Evolutionary conservation across 768 basidiomycete genomes (phyloP).

Genomic region (Rhizopogon vinicolor): DNA sequence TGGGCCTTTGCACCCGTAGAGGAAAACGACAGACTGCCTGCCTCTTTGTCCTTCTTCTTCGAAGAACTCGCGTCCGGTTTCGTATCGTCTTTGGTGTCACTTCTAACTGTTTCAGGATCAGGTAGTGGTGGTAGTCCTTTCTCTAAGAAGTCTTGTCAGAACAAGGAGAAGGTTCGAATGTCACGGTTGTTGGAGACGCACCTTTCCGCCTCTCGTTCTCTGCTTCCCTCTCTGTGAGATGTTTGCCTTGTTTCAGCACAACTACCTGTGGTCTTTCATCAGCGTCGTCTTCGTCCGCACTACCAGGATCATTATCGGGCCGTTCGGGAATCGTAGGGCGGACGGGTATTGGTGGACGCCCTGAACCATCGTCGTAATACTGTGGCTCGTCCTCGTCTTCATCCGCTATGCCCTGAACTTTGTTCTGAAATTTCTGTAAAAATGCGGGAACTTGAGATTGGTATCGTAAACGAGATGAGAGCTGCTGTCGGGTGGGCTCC

Average conservation of each 20-base stretch:
- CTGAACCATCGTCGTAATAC: constrained; percentile 63
- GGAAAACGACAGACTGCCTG: constrained; percentile 34
- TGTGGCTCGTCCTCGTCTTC: constrained; percentile 47
- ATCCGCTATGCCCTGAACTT: constrained; percentile 47
- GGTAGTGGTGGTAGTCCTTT: constrained; percentile 57
- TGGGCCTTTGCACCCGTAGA: constrained; percentile 24
- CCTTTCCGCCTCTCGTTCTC: constrained; percentile 76
- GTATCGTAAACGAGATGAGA: constrained; percentile 69
- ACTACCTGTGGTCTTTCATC: constrained; percentile 90
- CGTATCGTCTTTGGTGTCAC: constrained; percentile 24
- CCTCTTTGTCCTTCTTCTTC: constrained; percentile 18
- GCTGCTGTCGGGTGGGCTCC: constrained; percentile 67
- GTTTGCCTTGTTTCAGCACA: constrained; percentile 84
- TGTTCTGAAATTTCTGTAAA: constrained; percentile 60
- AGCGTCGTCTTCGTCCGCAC: constrained; percentile 62
- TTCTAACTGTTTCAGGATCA: constrained; percentile 24
- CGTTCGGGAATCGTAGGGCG: constrained; percentile 71
- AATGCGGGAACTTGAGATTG: constrained; percentile 57
- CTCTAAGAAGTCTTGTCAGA: constrained; percentile 33
- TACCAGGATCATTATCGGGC: constrained; percentile 64
- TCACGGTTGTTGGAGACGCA: constrained; percentile 24
- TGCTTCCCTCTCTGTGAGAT: constrained; percentile 72
- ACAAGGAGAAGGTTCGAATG: background rate
- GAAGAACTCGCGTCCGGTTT: constrained; percentile 10
- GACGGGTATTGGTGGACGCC: constrained; percentile 68